Evolutionary conservation across 148 eudicot species (phyloP).

Genomic region (Simmondsia chinensis): DNA sequence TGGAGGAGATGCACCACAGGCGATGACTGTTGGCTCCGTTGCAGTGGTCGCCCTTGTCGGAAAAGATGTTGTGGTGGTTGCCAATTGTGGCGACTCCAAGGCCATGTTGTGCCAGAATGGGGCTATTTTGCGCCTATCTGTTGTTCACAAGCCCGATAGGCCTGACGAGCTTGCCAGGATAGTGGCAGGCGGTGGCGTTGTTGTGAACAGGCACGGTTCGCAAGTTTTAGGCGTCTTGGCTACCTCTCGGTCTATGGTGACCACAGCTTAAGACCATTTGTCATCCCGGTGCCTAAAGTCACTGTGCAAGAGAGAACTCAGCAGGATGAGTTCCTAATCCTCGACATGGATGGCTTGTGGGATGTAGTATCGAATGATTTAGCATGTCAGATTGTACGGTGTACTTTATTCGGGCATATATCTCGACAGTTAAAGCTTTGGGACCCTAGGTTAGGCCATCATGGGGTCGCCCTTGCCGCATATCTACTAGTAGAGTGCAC

Average conservation of each 20-base stretch:
- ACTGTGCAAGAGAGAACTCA: slow-evolving; percentile 15
- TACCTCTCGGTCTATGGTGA: slow-evolving; percentile 45
- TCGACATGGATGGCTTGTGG: slow-evolving; percentile 46
- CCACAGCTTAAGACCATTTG: slow-evolving; percentile 33
- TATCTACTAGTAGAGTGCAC: slow-evolving; percentile 17
- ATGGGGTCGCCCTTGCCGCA: slow-evolving; percentile 14
- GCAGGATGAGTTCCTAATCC: slow-evolving; percentile 34
- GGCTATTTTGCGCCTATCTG: slow-evolving; percentile 6
- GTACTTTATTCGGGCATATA: slow-evolving; percentile 10
- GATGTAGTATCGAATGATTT: slow-evolving; percentile 37
- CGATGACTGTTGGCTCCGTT: slow-evolving; percentile 33
- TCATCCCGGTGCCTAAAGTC: slow-evolving; percentile 34
- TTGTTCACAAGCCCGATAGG: slow-evolving; percentile 39
- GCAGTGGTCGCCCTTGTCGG: slow-evolving; percentile 14
- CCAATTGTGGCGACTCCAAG: slow-evolving; percentile 23
- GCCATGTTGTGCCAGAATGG: slow-evolving; percentile 12
- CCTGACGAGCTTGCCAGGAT: slow-evolving; percentile 41
- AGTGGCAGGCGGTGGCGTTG: slow-evolving; percentile 32
- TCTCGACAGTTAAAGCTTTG: slow-evolving; percentile 7
- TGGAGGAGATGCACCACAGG: slow-evolving; percentile 9
- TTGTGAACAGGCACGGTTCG: slow-evolving; percentile 30
- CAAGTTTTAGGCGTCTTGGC: slow-evolving; percentile 39
- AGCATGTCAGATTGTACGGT: slow-evolving; percentile 27
- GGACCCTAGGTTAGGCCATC: background rate
- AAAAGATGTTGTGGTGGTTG: slow-evolving; percentile 16